Evolutionary conservation across 1,284 basidiomycete species (phyloP).

Genomic region (Cystobasidium sp.): DNA sequence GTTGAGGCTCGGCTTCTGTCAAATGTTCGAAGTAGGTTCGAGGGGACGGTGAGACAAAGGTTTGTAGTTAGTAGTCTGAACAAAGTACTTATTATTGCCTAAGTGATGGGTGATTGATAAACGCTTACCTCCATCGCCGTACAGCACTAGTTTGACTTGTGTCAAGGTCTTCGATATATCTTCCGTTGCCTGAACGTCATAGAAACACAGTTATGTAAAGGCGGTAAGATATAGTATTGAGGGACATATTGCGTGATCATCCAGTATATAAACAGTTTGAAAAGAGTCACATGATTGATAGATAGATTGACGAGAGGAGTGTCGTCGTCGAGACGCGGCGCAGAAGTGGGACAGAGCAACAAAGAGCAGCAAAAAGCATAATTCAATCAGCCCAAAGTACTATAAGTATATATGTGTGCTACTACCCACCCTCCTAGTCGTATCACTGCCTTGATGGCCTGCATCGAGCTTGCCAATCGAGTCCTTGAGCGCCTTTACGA

Average conservation of each 20-base stretch:
- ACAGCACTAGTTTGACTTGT: slow-evolving; percentile 83
- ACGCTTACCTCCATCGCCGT: slow-evolving; percentile 76
- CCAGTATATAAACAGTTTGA: too few relatives aligned
- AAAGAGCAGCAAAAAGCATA: neutral
- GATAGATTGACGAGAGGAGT: too few relatives aligned
- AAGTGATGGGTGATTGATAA: neutral
- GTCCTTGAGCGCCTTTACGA: slow-evolving; percentile 77
- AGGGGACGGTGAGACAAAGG: too few relatives aligned
- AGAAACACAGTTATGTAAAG: neutral
- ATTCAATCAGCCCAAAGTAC: neutral
- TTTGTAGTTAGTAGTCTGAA: too few relatives aligned
- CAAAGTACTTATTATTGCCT: too few relatives aligned
- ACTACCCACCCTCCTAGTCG: slow-evolving; percentile 71
- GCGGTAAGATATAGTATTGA: neutral
- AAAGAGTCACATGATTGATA: too few relatives aligned
- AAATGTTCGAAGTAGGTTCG: neutral
- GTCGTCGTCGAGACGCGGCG: too few relatives aligned
- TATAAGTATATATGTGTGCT: neutral
- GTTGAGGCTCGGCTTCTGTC: slow-evolving; percentile 51
- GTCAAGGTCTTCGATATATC: slow-evolving; percentile 86
- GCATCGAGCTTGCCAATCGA: slow-evolving; percentile 75
- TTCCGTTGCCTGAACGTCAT: slow-evolving; percentile 74
- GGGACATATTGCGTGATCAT: neutral
- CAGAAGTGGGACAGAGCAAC: too few relatives aligned
- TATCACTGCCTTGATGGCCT: slow-evolving; percentile 72